Conservation (phyloP, 2,329 filamentous ascomycete species). For the Pochonia chlamydosporia region DNA sequence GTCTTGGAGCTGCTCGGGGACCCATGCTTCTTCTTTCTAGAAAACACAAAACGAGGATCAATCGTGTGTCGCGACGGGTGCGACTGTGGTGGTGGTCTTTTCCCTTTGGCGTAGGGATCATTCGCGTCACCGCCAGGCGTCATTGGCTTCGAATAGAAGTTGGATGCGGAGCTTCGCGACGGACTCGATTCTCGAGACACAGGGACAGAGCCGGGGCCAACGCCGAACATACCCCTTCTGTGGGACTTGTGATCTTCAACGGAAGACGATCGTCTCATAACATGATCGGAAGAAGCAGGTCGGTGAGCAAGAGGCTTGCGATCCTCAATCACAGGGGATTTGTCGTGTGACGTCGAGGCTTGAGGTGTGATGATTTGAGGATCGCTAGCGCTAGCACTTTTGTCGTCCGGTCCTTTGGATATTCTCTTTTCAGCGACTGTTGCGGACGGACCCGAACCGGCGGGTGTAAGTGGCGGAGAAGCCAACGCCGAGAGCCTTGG, state of each 20-base stretch:
- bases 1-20: constrained; percentile 49
- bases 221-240: constrained; percentile 48
- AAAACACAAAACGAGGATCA: constrained; percentile 81
- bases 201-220: constrained; percentile 48
- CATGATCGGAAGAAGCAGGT: constrained; percentile 35
- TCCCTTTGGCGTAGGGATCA: constrained; percentile 82
- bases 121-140: constrained; percentile 75
- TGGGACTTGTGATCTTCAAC: constrained; percentile 37
- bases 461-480: constrained; percentile 84
- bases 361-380: constrained; percentile 60
- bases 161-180: constrained; percentile 54
- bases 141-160: constrained; percentile 66
- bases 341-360: constrained; percentile 53
- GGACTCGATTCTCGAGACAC: constrained; percentile 60
- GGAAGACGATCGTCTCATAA: constrained; percentile 35
- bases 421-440: constrained; percentile 21
- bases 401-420: constrained; percentile 27
- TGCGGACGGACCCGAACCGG: constrained; percentile 58
- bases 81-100: constrained; percentile 63
- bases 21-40: constrained; percentile 62
- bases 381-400: constrained; percentile 32
- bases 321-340: constrained; percentile 35
- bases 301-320: constrained; percentile 35
- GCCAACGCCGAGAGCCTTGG: constrained; percentile 67
- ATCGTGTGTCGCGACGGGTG: constrained; percentile 57